Base-by-base conservation (phyloP, 139 green algal species). In the Asterochloris sp. region DNA sequence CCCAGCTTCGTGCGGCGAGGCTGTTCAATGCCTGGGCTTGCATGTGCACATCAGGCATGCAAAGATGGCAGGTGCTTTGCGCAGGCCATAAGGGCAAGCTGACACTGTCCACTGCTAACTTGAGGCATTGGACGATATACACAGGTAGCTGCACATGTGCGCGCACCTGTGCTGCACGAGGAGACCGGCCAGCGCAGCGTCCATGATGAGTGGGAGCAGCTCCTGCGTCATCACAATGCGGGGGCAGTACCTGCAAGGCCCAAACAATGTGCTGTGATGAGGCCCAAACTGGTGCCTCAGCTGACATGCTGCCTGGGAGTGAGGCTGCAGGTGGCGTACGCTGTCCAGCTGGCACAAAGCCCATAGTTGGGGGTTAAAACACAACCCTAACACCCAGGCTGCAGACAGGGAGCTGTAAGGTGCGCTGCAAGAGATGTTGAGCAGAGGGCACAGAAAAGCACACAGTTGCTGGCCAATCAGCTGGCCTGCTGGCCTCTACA, bases 201-300 rank as follows among this genome's bases (percentile, higher is more conserved):
- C 91, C 63, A 95, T 79, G 85, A 96, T 86, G 17, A 77, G 27
- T n/a, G 81, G 69, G 15, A 96, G 87, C 75, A 87, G 80, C 62
- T 84, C 74, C 10, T 83, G 82, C 10, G 80, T 84, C 62, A 92
- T 78, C 71, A 95, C 69, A 73, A 96, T 78, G 38, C 91, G 87
- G 11, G 82, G 79, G 85, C 92, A 95, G 86, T 95, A 96, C 23
- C 76, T 29, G 12, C 38, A 54, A 54, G 38, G 38, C 38, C 38
- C 38, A 2, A n/a, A 54, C 38, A 54, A 54, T 54, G 38, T 54
- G 38, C 38, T 54, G 6, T 54, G 38, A 6, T 54, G 4, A 54
- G 38, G 38, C 38, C 38, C 38, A 54, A 6, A 54, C 4, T 54
- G 38, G 38, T 54, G 38, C 2, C 4, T 54, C 38, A 54, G 38